phyloP scores from a whole-genome alignment of 768 basidiomycete genomes.

The Hysterangium stoloniferum region DNA sequence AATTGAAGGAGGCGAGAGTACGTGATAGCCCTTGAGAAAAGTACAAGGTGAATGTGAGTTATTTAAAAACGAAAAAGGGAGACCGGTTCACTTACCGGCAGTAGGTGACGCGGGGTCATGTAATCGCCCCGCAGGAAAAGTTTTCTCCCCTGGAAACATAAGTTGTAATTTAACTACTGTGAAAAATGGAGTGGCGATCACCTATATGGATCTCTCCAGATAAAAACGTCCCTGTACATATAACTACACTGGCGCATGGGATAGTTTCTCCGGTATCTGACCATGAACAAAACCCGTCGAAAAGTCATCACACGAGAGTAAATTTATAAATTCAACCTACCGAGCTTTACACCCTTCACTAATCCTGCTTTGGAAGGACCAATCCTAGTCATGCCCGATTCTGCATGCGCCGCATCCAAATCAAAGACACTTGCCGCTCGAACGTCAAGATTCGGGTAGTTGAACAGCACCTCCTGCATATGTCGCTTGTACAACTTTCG shows the following conservation, averaged over 20 bases:
- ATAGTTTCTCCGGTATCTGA: constrained; percentile 71
- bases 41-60: constrained; percentile 58
- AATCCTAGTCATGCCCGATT: constrained; percentile 14
- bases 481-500: constrained; percentile 73
- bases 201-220: constrained; percentile 90
- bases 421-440: constrained; percentile 73
- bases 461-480: constrained; percentile 64
- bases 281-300: neutral
- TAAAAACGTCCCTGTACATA: constrained; percentile 89
- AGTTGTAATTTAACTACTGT: neutral
- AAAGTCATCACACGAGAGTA: neutral
- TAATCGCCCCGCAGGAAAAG: constrained; percentile 4
- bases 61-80: constrained; percentile 45
- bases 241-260: constrained; percentile 70
- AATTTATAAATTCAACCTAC: constrained; percentile 27
- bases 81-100: neutral
- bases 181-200: constrained; percentile 19
- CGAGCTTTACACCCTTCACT: constrained; percentile 60
- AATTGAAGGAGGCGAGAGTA: constrained; percentile 67
- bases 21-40: constrained; percentile 70
- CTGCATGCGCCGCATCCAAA: no score
- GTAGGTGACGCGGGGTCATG: constrained; percentile 8
- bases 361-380: constrained; percentile 20
- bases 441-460: constrained; percentile 63
- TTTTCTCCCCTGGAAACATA: neutral